These are phyloP conservation scores for Spathaspora sp. DNA, from an alignment of 1,139 yeast species.

Conservation along the genomic window DNA sequence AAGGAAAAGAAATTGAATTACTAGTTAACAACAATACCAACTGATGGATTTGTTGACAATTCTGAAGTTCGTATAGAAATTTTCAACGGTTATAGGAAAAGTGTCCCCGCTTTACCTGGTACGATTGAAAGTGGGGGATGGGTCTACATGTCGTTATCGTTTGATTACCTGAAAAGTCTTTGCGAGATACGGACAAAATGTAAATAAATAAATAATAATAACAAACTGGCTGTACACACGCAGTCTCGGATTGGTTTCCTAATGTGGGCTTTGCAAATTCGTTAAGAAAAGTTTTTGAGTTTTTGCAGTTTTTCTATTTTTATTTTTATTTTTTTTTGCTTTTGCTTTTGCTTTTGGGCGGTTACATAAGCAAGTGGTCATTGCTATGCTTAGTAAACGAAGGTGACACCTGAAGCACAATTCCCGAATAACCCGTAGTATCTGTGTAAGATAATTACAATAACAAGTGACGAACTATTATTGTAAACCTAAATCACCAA, in stretches of 20 bases:
- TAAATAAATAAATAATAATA: neutral
- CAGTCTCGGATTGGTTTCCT: neutral
- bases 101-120: neutral
- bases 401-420: neutral
- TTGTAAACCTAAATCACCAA: too few relatives aligned
- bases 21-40: too few relatives aligned
- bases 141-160: neutral
- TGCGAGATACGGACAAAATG: neutral
- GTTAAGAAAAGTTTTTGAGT: neutral
- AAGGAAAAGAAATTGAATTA: too few relatives aligned
- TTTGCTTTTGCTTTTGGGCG: neutral
- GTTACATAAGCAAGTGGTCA: neutral
- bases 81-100: neutral
- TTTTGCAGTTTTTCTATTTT: neutral
- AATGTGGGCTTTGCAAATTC: neutral
- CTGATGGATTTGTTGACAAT: too few relatives aligned
- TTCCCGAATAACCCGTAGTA: neutral
- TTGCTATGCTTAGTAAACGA: neutral
- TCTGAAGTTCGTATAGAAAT: too few relatives aligned
- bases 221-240: neutral
- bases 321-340: too few relatives aligned
- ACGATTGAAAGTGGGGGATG: neutral
- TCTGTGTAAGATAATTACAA: neutral
- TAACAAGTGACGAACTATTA: too few relatives aligned
- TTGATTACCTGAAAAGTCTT: neutral